Base-by-base conservation (phyloP, 2,329 filamentous ascomycete species). In the Reticulascus tulasneorum region DNA sequence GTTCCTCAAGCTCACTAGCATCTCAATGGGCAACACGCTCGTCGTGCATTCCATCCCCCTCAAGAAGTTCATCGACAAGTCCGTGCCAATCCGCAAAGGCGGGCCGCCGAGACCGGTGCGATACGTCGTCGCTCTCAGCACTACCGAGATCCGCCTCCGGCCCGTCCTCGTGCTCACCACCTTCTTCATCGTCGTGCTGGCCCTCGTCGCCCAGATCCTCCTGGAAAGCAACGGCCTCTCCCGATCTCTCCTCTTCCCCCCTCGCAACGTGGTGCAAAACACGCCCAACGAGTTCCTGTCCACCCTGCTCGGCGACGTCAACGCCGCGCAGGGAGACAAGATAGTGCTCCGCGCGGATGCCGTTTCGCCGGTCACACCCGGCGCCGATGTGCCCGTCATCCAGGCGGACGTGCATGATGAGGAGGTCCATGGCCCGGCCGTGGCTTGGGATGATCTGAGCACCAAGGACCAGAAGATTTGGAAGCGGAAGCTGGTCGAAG, bases 41-140 rank as follows among this genome's bases (percentile, higher is more conserved):
- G 79, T 84, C 20, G 81, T 94, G 18, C 86, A 94, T 59, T 84
- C 79, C 24, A 80, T 95, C 44, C 81, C 86, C 0, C 73, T 95
- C 30, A 67, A 64, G 46, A 67, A 63, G 42, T 50, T 63, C 25
- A 41, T 63, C 32, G 60, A 67, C 47, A 58, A 57, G 38, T 46
- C 57, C 11, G 23, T 46, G 12, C 50, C 59, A 7, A 42, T 58
- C 26, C 56, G 53, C 38, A 56, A 56, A 33, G 63, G 59, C 37
- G 58, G 52, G 1, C 58, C 63, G 11, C 64, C 75, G 1, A 66
- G 65, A n/a, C 63, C 69, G 10, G 67, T 75, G 9, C 84, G 86
- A 44, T 89, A 90, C 54, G 75, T 89, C 5, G 76, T 90, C 21
- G 77, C 75, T 13, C 68, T 75, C 44, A 65, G 76, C 44, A 73